Percentiles rank a stretch among this genome's conserved stretches.
Evolutionary conservation across 169 alveolate species (phyloP).

Genomic region (Amoebophrya sp.): DNA sequence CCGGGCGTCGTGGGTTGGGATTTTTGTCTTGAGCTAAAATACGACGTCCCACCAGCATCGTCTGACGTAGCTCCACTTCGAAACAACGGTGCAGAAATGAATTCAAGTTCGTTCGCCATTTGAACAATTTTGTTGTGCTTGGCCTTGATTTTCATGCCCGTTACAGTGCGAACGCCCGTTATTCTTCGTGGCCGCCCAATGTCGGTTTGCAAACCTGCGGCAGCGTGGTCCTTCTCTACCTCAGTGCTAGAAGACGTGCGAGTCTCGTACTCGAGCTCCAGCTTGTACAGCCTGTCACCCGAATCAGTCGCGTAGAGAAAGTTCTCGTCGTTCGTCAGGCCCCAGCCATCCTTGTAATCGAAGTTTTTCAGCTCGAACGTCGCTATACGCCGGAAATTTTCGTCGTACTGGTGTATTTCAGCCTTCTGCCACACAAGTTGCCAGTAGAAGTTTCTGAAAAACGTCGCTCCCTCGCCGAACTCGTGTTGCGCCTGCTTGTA

Average conservation of each 20-base stretch:
- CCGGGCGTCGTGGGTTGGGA: no score
- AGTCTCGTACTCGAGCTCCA: background rate
- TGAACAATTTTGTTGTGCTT: no score
- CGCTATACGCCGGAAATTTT: background rate
- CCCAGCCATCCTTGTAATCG: background rate
- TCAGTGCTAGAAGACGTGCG: background rate
- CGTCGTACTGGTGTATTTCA: background rate
- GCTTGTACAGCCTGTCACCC: background rate
- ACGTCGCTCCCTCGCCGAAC: background rate
- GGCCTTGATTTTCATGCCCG: no score
- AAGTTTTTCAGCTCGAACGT: background rate
- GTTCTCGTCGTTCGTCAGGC: background rate
- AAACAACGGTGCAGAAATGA: no score
- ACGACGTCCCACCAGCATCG: no score
- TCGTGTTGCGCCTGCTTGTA: background rate
- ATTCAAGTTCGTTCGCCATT: no score
- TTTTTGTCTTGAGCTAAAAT: no score
- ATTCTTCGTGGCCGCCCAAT: no score
- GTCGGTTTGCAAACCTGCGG: no score
- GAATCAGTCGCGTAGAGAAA: background rate
- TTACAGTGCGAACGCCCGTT: no score
- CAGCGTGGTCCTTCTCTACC: background rate
- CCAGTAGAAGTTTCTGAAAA: background rate
- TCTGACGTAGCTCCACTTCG: no score
- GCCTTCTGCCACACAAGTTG: background rate